Evolutionary conservation across 1,284 basidiomycete species (phyloP).

Genomic region (Rugosomyces carneus): DNA sequence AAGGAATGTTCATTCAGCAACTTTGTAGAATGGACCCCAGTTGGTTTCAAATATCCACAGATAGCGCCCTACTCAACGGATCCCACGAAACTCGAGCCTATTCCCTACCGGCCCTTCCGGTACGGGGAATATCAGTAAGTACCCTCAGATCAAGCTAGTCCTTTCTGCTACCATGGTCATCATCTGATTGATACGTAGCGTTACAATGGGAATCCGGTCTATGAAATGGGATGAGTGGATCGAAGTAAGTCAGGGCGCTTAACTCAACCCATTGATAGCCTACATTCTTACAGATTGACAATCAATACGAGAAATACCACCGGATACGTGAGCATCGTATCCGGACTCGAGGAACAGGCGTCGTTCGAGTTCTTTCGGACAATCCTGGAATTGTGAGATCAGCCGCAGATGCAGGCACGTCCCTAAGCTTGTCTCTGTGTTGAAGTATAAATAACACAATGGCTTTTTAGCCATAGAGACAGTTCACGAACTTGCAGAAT

Average conservation of each 20-base stretch:
- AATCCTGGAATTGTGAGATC: slow-evolving; percentile 44
- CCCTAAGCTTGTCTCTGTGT: not conserved
- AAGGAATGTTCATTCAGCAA: not conserved
- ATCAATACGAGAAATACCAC: slow-evolving; percentile 46
- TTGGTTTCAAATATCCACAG: slow-evolving; percentile 45
- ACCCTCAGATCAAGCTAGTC: too few species aligned
- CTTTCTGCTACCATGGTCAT: not conserved
- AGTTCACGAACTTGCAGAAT: slow-evolving; percentile 60
- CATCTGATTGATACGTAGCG: slow-evolving; percentile 28
- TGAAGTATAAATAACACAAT: not conserved
- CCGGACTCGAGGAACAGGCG: slow-evolving; percentile 39
- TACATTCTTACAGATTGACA: slow-evolving; percentile 39
- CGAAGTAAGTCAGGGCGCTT: slow-evolving; percentile 36
- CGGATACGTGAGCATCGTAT: slow-evolving; percentile 50
- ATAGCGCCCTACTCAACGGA: slow-evolving; percentile 35
- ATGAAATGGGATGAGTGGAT: slow-evolving; percentile 70
- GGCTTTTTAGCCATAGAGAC: slow-evolving; percentile 50
- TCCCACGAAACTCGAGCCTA: slow-evolving; percentile 41
- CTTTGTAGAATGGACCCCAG: slow-evolving; percentile 41
- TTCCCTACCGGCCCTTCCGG: slow-evolving; percentile 59
- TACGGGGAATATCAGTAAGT: slow-evolving; percentile 60
- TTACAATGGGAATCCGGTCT: slow-evolving; percentile 65
- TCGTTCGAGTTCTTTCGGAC: slow-evolving; percentile 45
- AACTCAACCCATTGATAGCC: not conserved
- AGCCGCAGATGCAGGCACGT: slow-evolving; percentile 42